Evolutionary conservation across 2,329 filamentous ascomycete species (phyloP).

Genomic region (Trichoderma koningiopsis): DNA sequence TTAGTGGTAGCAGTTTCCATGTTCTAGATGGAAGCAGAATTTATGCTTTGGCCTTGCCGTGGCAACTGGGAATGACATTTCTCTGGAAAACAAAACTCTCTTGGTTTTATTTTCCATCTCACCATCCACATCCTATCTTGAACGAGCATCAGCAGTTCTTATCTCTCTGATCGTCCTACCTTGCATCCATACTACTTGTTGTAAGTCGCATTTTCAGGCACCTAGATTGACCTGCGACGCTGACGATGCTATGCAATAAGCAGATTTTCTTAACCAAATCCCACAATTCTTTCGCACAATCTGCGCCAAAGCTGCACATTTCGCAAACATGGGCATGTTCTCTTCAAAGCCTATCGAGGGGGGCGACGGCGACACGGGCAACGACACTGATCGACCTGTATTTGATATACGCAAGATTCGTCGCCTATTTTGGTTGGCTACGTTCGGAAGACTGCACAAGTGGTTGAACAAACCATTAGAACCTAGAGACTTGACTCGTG

Average conservation of each 20-base stretch:
- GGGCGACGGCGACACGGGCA: constrained; percentile 53
- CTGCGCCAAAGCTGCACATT: background rate
- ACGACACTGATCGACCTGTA: constrained; percentile 48
- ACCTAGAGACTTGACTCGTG: too few species aligned
- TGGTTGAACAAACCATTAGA: too few species aligned
- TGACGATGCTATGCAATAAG: background rate
- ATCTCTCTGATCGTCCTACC: background rate
- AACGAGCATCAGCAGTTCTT: background rate
- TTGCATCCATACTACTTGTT: background rate
- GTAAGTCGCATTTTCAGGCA: background rate
- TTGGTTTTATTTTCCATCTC: background rate
- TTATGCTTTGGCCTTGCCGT: background rate
- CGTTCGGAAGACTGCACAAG: constrained; percentile 49
- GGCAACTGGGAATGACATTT: background rate
- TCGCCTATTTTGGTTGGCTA: constrained; percentile 55
- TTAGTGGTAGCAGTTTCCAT: background rate
- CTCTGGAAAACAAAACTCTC: background rate
- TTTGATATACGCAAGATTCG: constrained; percentile 38
- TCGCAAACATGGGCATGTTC: constrained; percentile 48
- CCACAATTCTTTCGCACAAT: background rate
- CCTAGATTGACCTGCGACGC: background rate
- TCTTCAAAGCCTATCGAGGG: constrained; percentile 51
- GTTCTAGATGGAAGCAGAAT: background rate
- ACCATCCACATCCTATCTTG: background rate
- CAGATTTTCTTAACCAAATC: background rate